phyloP scores from a whole-genome alignment of 768 basidiomycete species.

The Vararia minispora region DNA sequence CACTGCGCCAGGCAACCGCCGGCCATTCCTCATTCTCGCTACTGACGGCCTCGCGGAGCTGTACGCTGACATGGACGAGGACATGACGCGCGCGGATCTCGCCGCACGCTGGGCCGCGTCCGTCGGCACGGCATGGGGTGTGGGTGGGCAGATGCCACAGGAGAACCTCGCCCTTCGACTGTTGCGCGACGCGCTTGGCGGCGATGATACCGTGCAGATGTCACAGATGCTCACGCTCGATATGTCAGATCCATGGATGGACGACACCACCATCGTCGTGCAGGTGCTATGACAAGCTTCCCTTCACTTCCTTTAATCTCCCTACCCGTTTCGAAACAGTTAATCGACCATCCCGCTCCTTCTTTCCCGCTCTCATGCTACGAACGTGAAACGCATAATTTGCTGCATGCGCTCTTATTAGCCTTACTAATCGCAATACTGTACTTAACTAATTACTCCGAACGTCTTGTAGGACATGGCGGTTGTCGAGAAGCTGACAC shows the following conservation, averaged over 20 bases:
- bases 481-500: too few relatives aligned
- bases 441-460: too few relatives aligned
- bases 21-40: conserved; percentile 27
- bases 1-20: too few relatives aligned
- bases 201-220: conserved; percentile 25
- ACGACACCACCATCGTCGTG: conserved; percentile 37
- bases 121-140: conserved; percentile 15
- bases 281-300: conserved; percentile 20
- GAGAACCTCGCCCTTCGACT: conserved; percentile 30
- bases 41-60: conserved; percentile 37
- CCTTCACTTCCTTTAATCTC: neutral
- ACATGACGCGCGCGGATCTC: conserved; percentile 19
- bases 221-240: conserved; percentile 37
- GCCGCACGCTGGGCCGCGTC: conserved; percentile 27
- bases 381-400: too few relatives aligned
- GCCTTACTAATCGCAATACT: too few relatives aligned
- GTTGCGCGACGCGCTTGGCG: conserved; percentile 32
- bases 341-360: too few relatives aligned
- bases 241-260: conserved; percentile 39
- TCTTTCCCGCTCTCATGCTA: too few relatives aligned
- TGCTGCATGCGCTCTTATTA: too few relatives aligned
- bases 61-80: conserved; percentile 24
- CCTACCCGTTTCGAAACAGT: too few relatives aligned
- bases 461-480: too few relatives aligned
- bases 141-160: conserved; percentile 5